These are phyloP conservation scores for Monascus purpureus DNA, from an alignment of 495 filamentous ascomycete genomes.

Conservation along the genomic window DNA sequence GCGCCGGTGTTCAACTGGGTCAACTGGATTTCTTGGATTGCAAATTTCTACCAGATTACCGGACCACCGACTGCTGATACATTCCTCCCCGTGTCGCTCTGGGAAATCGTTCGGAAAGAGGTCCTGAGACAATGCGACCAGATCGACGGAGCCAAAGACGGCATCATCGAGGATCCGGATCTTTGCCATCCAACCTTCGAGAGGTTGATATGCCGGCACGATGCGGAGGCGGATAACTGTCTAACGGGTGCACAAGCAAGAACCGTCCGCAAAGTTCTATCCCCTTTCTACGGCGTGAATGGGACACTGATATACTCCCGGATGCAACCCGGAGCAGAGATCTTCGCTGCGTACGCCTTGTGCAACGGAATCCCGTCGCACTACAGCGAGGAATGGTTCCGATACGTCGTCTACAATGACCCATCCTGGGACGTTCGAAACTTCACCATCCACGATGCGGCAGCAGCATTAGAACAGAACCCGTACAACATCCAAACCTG, in stretches of 20 bases:
- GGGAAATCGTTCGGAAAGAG: constrained; percentile 39
- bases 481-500: constrained; percentile 37
- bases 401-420: constrained; percentile 43
- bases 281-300: constrained; percentile 33
- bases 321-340: constrained; percentile 33
- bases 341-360: constrained; percentile 13
- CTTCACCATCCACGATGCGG: constrained; percentile 26
- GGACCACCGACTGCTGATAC: constrained; percentile 30
- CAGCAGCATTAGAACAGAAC: constrained; percentile 22
- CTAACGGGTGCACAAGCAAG: constrained; percentile 41
- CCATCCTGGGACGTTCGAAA: constrained; percentile 31
- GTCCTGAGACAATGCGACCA: constrained; percentile 51
- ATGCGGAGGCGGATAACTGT: constrained; percentile 26
- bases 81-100: constrained; percentile 37
- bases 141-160: constrained; percentile 48
- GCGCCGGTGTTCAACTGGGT: constrained; percentile 37
- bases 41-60: constrained; percentile 35
- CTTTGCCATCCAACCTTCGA: constrained; percentile 42
- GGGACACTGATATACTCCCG: constrained; percentile 42
- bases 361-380: constrained; percentile 25
- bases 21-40: constrained; percentile 40
- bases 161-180: constrained; percentile 47
- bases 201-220: constrained; percentile 34
- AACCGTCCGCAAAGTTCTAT: constrained; percentile 40
- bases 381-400: constrained; percentile 33